These are phyloP conservation scores for Myriangium duriaei DNA, from an alignment of 2,329 filamentous ascomycete species.

Conservation along the genomic window DNA sequence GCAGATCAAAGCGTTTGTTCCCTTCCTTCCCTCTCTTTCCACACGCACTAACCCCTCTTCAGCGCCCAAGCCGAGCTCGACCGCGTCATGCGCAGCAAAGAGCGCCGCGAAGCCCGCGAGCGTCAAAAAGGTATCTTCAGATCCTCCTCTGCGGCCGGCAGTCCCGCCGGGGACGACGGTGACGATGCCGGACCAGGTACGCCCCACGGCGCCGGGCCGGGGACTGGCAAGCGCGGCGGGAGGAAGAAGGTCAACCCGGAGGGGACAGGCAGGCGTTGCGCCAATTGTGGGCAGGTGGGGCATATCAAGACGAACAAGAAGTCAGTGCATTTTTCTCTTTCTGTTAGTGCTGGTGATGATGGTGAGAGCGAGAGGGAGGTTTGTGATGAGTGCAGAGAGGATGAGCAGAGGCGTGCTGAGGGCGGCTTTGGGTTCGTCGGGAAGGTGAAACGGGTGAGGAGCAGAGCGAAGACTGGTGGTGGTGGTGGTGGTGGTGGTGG, in stretches of 20 bases:
- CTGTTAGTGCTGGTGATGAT: not conserved
- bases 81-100: constrained; percentile 81
- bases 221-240: constrained; percentile 24
- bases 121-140: constrained; percentile 57
- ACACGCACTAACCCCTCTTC: constrained; percentile 16
- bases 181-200: constrained; percentile 27
- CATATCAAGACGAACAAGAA: constrained; percentile 99
- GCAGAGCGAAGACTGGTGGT: not conserved
- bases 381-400: not conserved
- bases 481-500: not conserved
- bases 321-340: constrained; percentile 39
- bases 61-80: constrained; percentile 64
- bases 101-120: constrained; percentile 78
- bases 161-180: constrained; percentile 32
- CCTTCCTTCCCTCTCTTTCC: not conserved
- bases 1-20: constrained; percentile 42
- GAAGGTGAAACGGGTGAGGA: not conserved
- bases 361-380: not conserved
- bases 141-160: constrained; percentile 30
- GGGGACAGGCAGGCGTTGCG: constrained; percentile 69
- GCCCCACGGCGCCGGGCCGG: constrained; percentile 14
- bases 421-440: not conserved
- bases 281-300: constrained; percentile 90
- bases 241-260: constrained; percentile 56
- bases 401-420: not conserved